phyloP scores from a whole-genome alignment of 129 eudicot species.

The Arctium lappa region DNA sequence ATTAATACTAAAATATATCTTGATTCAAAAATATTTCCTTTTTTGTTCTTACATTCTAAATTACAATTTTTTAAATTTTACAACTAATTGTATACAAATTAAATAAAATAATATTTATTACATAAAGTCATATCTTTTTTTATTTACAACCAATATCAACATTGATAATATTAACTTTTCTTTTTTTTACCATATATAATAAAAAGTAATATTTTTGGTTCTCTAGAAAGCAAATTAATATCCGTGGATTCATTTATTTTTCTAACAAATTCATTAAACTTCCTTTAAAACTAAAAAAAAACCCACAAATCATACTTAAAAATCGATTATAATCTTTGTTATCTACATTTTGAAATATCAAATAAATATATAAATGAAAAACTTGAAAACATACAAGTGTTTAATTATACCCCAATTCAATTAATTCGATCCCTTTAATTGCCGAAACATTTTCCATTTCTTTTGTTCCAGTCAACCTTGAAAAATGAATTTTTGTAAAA shows the following conservation, averaged over 20 bases:
- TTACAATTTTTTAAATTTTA: not conserved
- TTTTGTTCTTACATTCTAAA: not conserved
- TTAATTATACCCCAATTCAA: not conserved
- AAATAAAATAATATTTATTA: not conserved
- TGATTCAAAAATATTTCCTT: not conserved
- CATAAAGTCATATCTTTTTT: not conserved
- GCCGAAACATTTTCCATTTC: constrained; percentile 18
- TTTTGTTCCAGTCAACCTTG: constrained; percentile 19
- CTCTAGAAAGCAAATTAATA: not conserved
- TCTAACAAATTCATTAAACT: not conserved
- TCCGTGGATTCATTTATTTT: not conserved
- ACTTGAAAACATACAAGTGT: not conserved
- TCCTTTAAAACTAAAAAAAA: not conserved
- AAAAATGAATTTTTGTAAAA: constrained; percentile 22
- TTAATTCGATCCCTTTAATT: not conserved
- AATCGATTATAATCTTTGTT: too few species aligned
- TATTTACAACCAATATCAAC: not conserved
- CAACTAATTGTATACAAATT: not conserved
- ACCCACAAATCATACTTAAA: not conserved
- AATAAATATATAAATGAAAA: not conserved
- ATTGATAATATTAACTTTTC: too few species aligned
- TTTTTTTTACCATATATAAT: not conserved
- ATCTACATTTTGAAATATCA: not conserved
- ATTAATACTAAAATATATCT: not conserved
- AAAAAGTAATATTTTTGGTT: not conserved